phyloP scores from a whole-genome alignment of 768 basidiomycete species.

The Rhizopogon vinicolor region DNA sequence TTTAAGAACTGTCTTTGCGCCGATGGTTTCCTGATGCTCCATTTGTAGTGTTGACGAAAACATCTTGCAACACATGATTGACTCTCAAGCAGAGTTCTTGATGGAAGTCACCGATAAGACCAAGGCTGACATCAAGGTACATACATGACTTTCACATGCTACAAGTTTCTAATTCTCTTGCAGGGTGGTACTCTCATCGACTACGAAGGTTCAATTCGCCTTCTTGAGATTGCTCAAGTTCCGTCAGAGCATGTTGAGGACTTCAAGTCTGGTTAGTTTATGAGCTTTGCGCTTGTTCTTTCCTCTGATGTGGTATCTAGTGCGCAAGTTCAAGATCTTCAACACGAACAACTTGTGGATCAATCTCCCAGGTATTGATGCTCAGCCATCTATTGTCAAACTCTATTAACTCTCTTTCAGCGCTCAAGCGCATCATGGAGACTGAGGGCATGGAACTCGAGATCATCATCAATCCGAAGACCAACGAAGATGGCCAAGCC shows the following conservation, averaged over 20 bases:
- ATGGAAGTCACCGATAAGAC: conserved; percentile 84
- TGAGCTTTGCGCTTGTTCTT: background rate
- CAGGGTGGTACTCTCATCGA: conserved; percentile 64
- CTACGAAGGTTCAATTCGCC: conserved; percentile 59
- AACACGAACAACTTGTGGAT: conserved; percentile 69
- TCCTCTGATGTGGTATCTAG: conserved; percentile 8
- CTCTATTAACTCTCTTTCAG: conserved; percentile 23
- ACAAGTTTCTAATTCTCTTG: background rate
- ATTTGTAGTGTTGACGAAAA: conserved; percentile 55
- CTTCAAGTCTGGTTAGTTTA: conserved; percentile 50
- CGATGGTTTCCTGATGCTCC: conserved; percentile 1
- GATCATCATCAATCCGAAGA: conserved; percentile 75
- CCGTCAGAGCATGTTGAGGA: conserved; percentile 69
- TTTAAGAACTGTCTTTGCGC: background rate
- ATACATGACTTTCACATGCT: background rate
- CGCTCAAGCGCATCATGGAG: conserved; percentile 74
- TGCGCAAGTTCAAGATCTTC: conserved; percentile 80
- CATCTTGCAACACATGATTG: conserved; percentile 65
- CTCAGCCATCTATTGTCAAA: background rate
- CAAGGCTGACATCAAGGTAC: conserved; percentile 68
- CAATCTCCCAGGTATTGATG: conserved; percentile 37
- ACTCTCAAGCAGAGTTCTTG: conserved; percentile 59
- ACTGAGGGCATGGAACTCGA: conserved; percentile 66
- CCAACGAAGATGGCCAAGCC: conserved; percentile 61
- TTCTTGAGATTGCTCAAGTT: conserved; percentile 77